phyloP scores from a whole-genome alignment of 2,329 filamentous ascomycete genomes.

The Metarhizium anisopliae region DNA sequence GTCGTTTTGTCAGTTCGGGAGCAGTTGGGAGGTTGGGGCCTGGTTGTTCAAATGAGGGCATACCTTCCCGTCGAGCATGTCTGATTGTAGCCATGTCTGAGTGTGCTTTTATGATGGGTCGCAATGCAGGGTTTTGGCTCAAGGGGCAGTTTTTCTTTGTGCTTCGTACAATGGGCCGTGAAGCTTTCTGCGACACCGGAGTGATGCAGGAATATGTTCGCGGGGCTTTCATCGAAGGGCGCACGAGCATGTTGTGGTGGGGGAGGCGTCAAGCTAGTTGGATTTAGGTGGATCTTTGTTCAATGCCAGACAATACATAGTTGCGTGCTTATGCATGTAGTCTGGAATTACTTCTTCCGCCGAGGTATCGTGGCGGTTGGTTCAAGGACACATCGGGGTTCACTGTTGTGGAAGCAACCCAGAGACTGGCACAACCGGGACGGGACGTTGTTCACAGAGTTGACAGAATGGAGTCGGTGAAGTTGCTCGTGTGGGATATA shows the following conservation, averaged over 20 bases:
- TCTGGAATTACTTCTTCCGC: too few species aligned
- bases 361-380: too few species aligned
- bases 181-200: neutral
- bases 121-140: neutral
- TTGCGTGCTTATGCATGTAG: too few species aligned
- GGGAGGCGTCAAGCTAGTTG: neutral
- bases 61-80: constrained; percentile 53
- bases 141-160: neutral
- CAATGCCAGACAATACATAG: too few species aligned
- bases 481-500: too few species aligned
- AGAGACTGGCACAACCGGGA: too few species aligned
- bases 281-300: neutral
- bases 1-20: neutral
- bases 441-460: too few species aligned
- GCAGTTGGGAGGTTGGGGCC: neutral
- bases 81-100: constrained; percentile 11
- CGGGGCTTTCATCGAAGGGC: neutral
- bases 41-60: neutral
- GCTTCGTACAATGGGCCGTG: neutral
- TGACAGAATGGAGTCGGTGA: too few species aligned
- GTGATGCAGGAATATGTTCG: neutral
- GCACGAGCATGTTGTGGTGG: neutral
- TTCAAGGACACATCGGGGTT: too few species aligned
- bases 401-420: too few species aligned
- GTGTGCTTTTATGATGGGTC: neutral